A percentile compares a stretch with the other conserved stretches of the same genome.
phyloP scores from a whole-genome alignment of 352 stramenopile species.

The Pythium phragmiticola region DNA sequence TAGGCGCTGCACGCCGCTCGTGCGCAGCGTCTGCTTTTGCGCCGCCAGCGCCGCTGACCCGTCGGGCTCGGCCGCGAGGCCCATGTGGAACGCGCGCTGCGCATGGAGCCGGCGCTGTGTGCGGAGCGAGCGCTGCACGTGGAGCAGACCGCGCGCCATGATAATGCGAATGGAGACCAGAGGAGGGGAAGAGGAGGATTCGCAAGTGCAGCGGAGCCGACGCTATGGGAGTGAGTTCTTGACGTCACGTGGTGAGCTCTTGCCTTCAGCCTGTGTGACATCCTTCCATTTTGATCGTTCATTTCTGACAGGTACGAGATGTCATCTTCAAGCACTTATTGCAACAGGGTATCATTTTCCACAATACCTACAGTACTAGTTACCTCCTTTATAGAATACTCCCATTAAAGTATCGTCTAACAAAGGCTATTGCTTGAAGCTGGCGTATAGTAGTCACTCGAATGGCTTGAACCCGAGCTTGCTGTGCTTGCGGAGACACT shows the following conservation, averaged over 20 bases:
- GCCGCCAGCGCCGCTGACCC: conserved; percentile 33
- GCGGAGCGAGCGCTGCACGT: conserved; percentile 19
- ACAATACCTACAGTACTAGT: background rate
- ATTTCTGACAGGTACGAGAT: conserved; percentile 8
- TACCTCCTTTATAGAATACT: background rate
- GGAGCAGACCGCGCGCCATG: conserved; percentile 16
- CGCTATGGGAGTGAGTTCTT: background rate
- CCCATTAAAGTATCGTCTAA: background rate
- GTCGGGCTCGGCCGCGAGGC: conserved; percentile 36
- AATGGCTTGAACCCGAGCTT: conserved; percentile 46
- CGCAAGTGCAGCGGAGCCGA: background rate
- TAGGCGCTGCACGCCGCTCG: conserved; percentile 43
- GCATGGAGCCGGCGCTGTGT: conserved; percentile 9
- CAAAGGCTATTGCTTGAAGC: background rate
- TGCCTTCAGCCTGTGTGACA: conserved; percentile 14
- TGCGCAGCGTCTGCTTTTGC: conserved; percentile 53
- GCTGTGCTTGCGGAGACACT: conserved; percentile 79
- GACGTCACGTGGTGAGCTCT: background rate
- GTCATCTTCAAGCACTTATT: conserved; percentile 10
- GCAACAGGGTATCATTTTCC: conserved; percentile 15
- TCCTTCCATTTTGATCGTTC: conserved; percentile 6
- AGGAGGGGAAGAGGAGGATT: conserved; percentile 1
- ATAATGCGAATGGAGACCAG: background rate
- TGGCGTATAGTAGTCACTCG: background rate
- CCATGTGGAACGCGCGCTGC: conserved; percentile 44